Conservation (phyloP, 108 stramenopile species). For the Skeletonema menzelii region DNA sequence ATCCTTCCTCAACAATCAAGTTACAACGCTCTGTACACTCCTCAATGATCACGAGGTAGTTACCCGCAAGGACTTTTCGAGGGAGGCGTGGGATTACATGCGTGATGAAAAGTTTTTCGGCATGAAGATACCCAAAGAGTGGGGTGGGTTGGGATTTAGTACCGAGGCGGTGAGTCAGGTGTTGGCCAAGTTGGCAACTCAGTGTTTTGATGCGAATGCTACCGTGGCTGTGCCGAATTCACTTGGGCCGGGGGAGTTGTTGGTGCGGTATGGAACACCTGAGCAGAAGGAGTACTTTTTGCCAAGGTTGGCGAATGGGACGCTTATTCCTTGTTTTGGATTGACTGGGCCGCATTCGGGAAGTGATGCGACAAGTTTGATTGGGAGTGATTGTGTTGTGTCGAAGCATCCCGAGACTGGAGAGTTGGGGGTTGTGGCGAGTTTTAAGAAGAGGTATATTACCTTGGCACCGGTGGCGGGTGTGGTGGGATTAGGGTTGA, state of each 20-base stretch:
- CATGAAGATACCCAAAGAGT: slow-evolving; percentile 96
- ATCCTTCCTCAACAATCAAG: slow-evolving; percentile 90
- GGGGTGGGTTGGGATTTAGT: slow-evolving; percentile 95
- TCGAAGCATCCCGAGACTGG: slow-evolving; percentile 80
- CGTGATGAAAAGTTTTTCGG: slow-evolving; percentile 94
- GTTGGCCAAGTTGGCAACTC: slow-evolving; percentile 83
- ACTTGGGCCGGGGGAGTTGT: slow-evolving; percentile 95
- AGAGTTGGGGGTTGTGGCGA: slow-evolving; percentile 91
- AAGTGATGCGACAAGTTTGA: slow-evolving; percentile 95
- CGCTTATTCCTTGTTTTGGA: slow-evolving; percentile 98
- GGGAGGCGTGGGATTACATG: slow-evolving; percentile 94
- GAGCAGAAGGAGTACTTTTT: slow-evolving; percentile 96
- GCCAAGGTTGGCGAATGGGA: slow-evolving; percentile 92
- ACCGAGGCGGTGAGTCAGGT: slow-evolving; percentile 92
- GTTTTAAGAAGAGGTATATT: slow-evolving; percentile 99
- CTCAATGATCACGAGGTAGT: slow-evolving; percentile 93
- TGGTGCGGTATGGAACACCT: slow-evolving; percentile 92
- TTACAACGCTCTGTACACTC: slow-evolving; percentile 83
- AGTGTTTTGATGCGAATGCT: slow-evolving; percentile 91
- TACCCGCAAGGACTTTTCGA: slow-evolving; percentile 82
- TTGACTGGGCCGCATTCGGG: slow-evolving; percentile 96
- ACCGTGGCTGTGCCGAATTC: slow-evolving; percentile 98
- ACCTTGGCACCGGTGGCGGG: slow-evolving; percentile 98
- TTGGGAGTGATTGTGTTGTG: slow-evolving; percentile 89
- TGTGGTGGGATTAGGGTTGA: slow-evolving; percentile 94